Evolutionary conservation across 306 rosid species (phyloP).

Genomic region (Inga leiocalycina): DNA sequence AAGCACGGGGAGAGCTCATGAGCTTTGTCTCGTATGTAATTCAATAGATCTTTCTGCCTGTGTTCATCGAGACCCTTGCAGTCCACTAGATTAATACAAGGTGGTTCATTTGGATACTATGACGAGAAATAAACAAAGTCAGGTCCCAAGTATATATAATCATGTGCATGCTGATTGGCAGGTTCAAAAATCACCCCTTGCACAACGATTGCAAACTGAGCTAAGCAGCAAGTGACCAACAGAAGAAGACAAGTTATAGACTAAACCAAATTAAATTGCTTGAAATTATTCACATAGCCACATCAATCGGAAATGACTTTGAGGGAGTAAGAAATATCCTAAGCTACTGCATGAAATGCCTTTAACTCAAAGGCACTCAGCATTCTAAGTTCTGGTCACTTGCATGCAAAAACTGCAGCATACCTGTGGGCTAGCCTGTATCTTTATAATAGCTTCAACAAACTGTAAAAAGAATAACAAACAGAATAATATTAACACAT

Average conservation of each 20-base stretch:
- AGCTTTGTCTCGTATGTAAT: slow-evolving; percentile 55
- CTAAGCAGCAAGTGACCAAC: neutral
- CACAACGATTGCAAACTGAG: neutral
- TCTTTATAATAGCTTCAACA: slow-evolving; percentile 66
- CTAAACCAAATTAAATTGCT: slow-evolving; percentile 3
- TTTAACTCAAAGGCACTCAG: neutral
- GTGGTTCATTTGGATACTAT: slow-evolving; percentile 77
- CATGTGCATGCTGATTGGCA: neutral
- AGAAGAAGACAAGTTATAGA: slow-evolving; percentile 14
- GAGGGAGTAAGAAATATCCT: neutral
- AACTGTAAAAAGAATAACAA: slow-evolving; percentile 47
- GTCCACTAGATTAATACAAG: slow-evolving; percentile 57
- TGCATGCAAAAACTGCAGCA: slow-evolving; percentile 5
- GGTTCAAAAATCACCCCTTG: slow-evolving; percentile 20
- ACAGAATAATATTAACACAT: slow-evolving; percentile 11
- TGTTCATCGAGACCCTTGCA: slow-evolving; percentile 71
- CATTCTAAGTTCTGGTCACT: neutral
- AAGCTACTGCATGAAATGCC: slow-evolving; percentile 3
- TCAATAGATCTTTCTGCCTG: slow-evolving; percentile 52
- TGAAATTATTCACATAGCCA: slow-evolving; percentile 4
- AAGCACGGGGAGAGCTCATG: slow-evolving; percentile 56
- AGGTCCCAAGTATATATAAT: slow-evolving; percentile 23
- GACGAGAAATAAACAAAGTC: slow-evolving; percentile 16
- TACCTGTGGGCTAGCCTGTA: slow-evolving; percentile 67
- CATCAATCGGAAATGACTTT: neutral